Conservation (phyloP, 345 rosid genomes). For the Clausena lansium region DNA sequence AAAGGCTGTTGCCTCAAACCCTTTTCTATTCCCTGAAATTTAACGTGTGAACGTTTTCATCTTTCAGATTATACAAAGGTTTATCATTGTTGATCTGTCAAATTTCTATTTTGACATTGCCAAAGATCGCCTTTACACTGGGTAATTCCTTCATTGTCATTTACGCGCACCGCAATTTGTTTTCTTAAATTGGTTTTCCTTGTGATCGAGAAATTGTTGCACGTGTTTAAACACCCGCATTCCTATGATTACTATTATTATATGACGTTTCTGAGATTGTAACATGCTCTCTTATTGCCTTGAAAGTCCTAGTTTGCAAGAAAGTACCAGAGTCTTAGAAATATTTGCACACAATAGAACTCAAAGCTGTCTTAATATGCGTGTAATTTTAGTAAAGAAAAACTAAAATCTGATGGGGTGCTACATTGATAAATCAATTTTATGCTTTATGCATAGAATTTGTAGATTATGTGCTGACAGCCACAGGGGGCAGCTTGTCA, state of each 20-base stretch:
- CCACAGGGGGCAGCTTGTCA: not conserved
- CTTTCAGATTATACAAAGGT: conserved; percentile 78
- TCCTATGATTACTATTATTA: not conserved
- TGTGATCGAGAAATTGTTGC: not conserved
- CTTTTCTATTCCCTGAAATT: not conserved
- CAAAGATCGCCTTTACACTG: conserved; percentile 93
- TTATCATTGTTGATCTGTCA: conserved; percentile 84
- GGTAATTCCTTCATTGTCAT: conserved; percentile 48
- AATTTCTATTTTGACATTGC: conserved; percentile 95
- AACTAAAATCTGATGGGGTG: not conserved
- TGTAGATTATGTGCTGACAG: not conserved
- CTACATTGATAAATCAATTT: not conserved
- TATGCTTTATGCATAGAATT: not conserved
- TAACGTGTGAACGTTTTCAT: not conserved
- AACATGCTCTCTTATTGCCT: not conserved
- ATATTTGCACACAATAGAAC: not conserved
- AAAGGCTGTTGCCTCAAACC: not conserved
- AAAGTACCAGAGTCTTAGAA: not conserved
- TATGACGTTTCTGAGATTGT: not conserved
- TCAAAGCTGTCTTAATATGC: not conserved
- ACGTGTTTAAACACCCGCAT: not conserved
- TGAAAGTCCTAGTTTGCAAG: not conserved
- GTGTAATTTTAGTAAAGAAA: not conserved
- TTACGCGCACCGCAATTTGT: not conserved
- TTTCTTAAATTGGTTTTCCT: not conserved